phyloP scores from a whole-genome alignment of 345 rosid genomes.

The Passiflora organensis region DNA sequence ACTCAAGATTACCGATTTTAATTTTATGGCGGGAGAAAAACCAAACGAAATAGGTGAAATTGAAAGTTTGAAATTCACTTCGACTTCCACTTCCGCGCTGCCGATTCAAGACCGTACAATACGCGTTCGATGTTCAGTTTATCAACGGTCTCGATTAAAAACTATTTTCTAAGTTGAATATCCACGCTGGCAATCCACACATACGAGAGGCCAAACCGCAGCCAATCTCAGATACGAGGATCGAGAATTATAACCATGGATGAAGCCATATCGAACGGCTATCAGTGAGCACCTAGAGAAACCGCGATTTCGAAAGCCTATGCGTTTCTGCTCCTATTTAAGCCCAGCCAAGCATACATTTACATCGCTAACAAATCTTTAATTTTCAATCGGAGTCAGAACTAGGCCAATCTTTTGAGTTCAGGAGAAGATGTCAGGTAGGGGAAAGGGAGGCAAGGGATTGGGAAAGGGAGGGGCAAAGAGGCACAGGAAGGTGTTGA shows the following conservation, averaged over 20 bases:
- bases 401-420: too few species aligned
- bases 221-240: not conserved
- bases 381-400: not conserved
- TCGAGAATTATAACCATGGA: not conserved
- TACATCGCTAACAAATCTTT: not conserved
- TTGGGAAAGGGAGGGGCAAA: slow-evolving; percentile 5
- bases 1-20: not conserved
- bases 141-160: too few species aligned
- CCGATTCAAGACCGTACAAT: too few species aligned
- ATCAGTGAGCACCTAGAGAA: not conserved
- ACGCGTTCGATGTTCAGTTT: too few species aligned
- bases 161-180: too few species aligned
- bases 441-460: slow-evolving; percentile 10
- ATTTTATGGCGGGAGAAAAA: not conserved
- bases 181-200: too few species aligned
- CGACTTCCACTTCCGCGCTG: too few species aligned
- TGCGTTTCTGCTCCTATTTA: not conserved
- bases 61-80: too few species aligned
- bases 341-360: not conserved
- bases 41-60: too few species aligned
- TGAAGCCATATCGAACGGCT: not conserved
- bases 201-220: not conserved
- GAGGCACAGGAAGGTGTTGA: slow-evolving; percentile 7
- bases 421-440: slow-evolving; percentile 2
- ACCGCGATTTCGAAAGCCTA: not conserved